phyloP scores from a whole-genome alignment of 1,139 yeast genomes.

The Geotrichum candidum region DNA sequence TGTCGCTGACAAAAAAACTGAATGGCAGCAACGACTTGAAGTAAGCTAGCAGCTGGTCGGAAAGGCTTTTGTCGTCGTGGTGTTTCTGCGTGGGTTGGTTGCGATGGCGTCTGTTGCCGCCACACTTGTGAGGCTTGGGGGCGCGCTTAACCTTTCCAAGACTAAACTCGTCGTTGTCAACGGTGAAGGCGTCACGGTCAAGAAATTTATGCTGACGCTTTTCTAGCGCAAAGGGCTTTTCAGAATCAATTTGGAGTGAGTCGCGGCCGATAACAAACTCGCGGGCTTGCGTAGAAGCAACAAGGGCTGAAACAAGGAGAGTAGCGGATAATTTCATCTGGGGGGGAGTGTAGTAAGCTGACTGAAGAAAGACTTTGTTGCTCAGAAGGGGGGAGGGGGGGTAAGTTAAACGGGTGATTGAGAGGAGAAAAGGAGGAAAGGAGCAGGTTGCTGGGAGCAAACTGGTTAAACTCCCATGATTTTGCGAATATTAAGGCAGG shows the following conservation, averaged over 20 bases:
- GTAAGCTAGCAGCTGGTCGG: neutral
- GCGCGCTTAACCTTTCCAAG: constrained; percentile 1
- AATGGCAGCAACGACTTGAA: neutral
- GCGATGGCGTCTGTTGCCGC: neutral
- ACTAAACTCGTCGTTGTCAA: neutral
- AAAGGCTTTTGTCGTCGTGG: neutral
- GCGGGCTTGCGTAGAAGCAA: constrained; percentile 4
- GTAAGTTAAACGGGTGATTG: neutral
- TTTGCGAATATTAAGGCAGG: too few species aligned
- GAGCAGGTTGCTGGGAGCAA: neutral
- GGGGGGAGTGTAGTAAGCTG: too few species aligned
- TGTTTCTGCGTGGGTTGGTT: neutral
- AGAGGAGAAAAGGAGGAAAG: neutral
- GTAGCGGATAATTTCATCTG: neutral
- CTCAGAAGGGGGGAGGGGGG: too few species aligned
- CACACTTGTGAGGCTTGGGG: neutral
- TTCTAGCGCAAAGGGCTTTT: neutral
- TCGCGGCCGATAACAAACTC: neutral
- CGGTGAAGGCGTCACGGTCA: constrained; percentile 1
- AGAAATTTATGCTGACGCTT: neutral
- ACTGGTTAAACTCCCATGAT: too few species aligned
- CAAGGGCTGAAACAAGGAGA: neutral
- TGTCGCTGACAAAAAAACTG: too few species aligned
- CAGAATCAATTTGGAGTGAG: neutral
- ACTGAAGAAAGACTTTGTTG: too few species aligned